Evolutionary conservation across 345 rosid genomes (phyloP), one percentile per base, ranked within the genome.

Genomic region (Erucastrum elatum): DNA sequence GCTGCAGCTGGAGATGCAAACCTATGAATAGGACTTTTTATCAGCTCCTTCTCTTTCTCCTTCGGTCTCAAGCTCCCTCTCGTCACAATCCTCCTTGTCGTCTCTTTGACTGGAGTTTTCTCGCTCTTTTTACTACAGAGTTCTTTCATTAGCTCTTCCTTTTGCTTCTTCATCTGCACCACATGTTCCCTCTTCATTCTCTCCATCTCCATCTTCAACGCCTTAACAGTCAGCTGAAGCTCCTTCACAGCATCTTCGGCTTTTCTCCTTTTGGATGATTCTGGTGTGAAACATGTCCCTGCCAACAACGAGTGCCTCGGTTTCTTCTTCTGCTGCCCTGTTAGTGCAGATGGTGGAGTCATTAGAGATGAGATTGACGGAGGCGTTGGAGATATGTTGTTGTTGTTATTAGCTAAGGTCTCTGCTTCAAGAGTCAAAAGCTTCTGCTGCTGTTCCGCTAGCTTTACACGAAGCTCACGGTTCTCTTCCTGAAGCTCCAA

Each of bases 401-500:
- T 76, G 21, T 65, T 66, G 89, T 89, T 56, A n/a, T n/a, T n/a
- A n/a, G 95, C 96, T 74, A 92, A 61, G 58, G 87, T 77, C 69
- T 90, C 91, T 37, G 93, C 93, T 84, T 94, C 88, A 46, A 92
- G 86, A 53, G 88, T 73, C 15, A 87, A 84, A 59, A 94, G 81
- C 84, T 89, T 90, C 60, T 92, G 90, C 72, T 92, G 94, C 80
- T 88, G 97, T 29, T 86, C 84, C 27, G 86, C 94, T 58, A 92
- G 82, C 75, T 89, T 96, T 0, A 86, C 90, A 70, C 94, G 85
- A 80, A 94, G 72, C 68, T 94, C 97, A 6, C 94, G 84, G 76
- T 92, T 94, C 82, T 92, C 94, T 80, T 90, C 90, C 75, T 94
- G 94, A 83, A 94, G 75, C 84, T 94, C 96, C 68, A 92, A 84